These are phyloP conservation scores for Pseudogymnoascus sp. DNA, from an alignment of 2,329 filamentous ascomycete species.

Conservation along the genomic window DNA sequence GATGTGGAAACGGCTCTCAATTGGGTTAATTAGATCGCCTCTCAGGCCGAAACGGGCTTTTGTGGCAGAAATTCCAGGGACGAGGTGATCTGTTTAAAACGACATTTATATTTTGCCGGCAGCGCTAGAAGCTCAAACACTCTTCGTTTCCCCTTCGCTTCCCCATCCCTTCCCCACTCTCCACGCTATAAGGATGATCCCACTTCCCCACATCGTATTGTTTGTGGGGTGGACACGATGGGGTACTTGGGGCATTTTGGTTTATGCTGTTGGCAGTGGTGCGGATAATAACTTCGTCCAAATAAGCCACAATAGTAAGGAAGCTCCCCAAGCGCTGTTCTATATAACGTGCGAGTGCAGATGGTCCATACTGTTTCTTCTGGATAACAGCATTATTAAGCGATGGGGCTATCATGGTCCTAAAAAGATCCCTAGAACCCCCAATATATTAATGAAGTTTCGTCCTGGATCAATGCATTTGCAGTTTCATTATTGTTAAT, in stretches of 20 bases:
- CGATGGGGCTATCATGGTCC: too few species aligned
- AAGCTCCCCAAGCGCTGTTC: neutral
- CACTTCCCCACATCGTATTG: constrained; percentile 6
- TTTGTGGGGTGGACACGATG: neutral
- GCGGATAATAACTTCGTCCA: neutral
- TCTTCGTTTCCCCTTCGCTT: neutral
- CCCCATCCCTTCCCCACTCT: constrained; percentile 3
- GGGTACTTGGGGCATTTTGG: neutral
- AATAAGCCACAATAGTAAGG: neutral
- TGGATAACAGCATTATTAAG: neutral
- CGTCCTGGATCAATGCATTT: neutral
- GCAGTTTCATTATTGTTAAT: neutral
- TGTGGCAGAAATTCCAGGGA: neutral
- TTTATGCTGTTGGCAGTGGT: neutral
- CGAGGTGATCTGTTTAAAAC: neutral
- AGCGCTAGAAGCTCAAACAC: neutral
- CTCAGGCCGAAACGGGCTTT: neutral
- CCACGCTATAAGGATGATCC: neutral
- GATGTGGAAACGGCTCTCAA: neutral
- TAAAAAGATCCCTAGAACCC: neutral
- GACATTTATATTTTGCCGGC: neutral
- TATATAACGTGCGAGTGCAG: neutral
- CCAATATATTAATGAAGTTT: constrained; percentile 6
- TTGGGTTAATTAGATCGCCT: neutral
- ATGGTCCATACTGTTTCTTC: neutral